A percentile compares a stretch with the other conserved stretches of the same genome.
phyloP scores from a whole-genome alignment of 2,329 filamentous ascomycete species.

The Sphaceloma murrayae region DNA sequence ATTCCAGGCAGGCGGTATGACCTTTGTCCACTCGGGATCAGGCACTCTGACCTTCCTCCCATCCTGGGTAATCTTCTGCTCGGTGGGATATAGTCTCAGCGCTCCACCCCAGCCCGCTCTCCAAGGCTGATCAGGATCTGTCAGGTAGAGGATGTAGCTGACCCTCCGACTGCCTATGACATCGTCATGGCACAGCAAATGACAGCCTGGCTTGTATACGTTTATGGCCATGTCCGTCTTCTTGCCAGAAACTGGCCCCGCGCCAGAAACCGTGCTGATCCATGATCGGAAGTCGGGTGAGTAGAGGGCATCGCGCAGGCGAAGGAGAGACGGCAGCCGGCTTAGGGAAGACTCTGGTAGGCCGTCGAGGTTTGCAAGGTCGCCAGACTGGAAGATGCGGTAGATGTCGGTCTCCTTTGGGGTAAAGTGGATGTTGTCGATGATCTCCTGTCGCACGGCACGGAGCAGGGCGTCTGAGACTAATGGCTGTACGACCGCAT shows the following conservation, averaged over 20 bases:
- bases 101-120: conserved; percentile 87
- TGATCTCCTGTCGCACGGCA: conserved; percentile 71
- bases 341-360: conserved; percentile 76
- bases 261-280: conserved; percentile 73
- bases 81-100: conserved; percentile 71
- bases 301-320: conserved; percentile 89
- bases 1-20: conserved; percentile 91
- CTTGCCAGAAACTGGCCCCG: conserved; percentile 75
- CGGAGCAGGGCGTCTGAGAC: conserved; percentile 76
- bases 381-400: conserved; percentile 97
- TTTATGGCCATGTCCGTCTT: conserved; percentile 99
- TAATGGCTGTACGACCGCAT: conserved; percentile 76
- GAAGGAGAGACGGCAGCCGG: conserved; percentile 79
- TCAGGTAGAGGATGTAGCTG: conserved; percentile 94
- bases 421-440: conserved; percentile 84
- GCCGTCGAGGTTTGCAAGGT: conserved; percentile 92
- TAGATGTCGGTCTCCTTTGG: conserved; percentile 99
- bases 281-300: conserved; percentile 82
- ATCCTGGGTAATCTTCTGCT: conserved; percentile 51
- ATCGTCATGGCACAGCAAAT: conserved; percentile 93
- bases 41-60: conserved; percentile 69
- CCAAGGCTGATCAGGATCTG: conserved; percentile 86
- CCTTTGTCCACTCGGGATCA: conserved; percentile 64
- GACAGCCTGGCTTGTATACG: conserved; percentile 92
- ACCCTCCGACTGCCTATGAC: conserved; percentile 94